Evolutionary conservation across 441 rosid species (phyloP).

Genomic region (Mallotus japonicus): DNA sequence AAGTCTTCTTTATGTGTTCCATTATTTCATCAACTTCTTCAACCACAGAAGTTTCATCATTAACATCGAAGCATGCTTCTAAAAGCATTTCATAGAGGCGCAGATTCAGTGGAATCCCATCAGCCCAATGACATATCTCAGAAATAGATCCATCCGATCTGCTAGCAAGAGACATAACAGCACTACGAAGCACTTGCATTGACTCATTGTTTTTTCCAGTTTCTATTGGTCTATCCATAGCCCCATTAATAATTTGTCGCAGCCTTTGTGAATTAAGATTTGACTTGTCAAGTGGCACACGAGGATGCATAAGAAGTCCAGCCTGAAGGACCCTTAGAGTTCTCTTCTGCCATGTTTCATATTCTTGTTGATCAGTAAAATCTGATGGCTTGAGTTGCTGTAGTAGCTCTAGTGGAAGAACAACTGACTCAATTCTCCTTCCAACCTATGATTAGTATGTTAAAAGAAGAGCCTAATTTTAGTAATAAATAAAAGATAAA

Average conservation of each 20-base stretch:
- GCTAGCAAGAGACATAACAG: constrained; percentile 74
- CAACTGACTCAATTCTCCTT: constrained; percentile 77
- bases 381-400: constrained; percentile 91
- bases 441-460: constrained; percentile 57
- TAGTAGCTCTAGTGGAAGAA: constrained; percentile 84
- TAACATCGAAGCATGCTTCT: constrained; percentile 79
- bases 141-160: constrained; percentile 80
- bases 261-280: constrained; percentile 60
- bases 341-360: constrained; percentile 85
- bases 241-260: constrained; percentile 69
- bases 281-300: constrained; percentile 69
- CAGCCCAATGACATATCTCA: constrained; percentile 98
- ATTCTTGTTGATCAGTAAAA: constrained; percentile 84
- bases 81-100: constrained; percentile 81
- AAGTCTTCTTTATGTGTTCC: constrained; percentile 93
- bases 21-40: constrained; percentile 94
- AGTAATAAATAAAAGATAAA: too few relatives aligned
- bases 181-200: constrained; percentile 88
- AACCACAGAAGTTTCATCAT: constrained; percentile 59
- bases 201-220: constrained; percentile 91
- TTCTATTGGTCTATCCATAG: constrained; percentile 74
- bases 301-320: constrained; percentile 86
- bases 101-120: constrained; percentile 83
- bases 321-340: constrained; percentile 78
- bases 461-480: constrained; percentile 2